Conservation (phyloP, 306 rosid species). For the Cicer chorassanicum region DNA sequence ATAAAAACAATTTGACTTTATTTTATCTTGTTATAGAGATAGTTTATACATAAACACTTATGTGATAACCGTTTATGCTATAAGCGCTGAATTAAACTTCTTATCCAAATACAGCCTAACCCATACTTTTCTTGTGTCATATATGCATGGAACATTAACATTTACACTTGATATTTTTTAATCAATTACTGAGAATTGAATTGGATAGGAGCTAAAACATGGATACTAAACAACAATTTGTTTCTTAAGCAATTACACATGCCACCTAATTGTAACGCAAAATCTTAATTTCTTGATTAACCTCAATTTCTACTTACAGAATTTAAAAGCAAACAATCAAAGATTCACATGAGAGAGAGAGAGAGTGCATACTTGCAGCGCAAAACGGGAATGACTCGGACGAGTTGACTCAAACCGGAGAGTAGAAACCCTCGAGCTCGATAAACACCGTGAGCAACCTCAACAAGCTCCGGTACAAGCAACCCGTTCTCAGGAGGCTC, state of each 20-base stretch:
- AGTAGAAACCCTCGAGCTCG: conserved; percentile 59
- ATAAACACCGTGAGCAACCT: conserved; percentile 69
- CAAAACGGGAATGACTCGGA: conserved; percentile 60
- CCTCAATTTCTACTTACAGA: conserved; percentile 11
- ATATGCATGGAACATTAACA: background rate
- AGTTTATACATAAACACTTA: too few species aligned
- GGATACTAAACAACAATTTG: background rate
- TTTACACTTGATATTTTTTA: background rate
- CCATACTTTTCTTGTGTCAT: background rate
- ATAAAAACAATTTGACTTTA: too few species aligned
- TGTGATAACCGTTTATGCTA: too few species aligned
- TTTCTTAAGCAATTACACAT: conserved; percentile 17
- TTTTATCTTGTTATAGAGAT: too few species aligned
- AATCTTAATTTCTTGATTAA: conserved; percentile 15
- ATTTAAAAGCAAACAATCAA: conserved; percentile 3
- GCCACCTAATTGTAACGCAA: background rate
- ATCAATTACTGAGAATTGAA: background rate
- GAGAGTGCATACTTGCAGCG: conserved; percentile 63
- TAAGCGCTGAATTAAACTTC: too few species aligned
- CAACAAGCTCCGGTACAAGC: conserved; percentile 72
- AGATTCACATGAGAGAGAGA: background rate
- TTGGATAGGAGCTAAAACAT: background rate
- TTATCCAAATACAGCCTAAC: too few species aligned
- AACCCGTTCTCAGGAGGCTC: conserved; percentile 77
- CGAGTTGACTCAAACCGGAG: conserved; percentile 57